phyloP scores from a whole-genome alignment of 345 rosid species.

The Gossypium thurberi region DNA sequence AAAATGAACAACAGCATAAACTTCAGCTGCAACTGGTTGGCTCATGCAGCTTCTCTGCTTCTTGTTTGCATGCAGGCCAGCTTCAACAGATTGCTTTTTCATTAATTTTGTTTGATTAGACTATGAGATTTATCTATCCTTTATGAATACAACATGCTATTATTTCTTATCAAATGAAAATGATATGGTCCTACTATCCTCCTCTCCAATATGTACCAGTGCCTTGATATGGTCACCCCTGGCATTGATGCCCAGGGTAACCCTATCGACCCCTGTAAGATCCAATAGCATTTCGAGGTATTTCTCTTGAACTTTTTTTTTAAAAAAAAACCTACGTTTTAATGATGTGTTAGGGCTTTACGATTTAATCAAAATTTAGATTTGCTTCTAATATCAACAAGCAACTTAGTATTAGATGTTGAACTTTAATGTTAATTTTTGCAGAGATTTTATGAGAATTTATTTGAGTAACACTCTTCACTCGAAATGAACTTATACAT shows the following conservation, averaged over 20 bases:
- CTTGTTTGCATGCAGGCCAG: too few relatives aligned
- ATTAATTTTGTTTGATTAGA: too few relatives aligned
- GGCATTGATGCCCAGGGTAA: conserved; percentile 43
- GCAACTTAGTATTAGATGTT: neutral
- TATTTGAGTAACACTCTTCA: conserved; percentile 38
- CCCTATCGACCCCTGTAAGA: conserved; percentile 50
- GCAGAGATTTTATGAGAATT: conserved; percentile 51
- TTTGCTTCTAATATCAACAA: too few relatives aligned
- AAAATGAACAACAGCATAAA: too few relatives aligned
- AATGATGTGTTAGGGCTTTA: neutral
- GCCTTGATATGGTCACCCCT: conserved; percentile 61
- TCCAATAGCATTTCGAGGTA: conserved; percentile 63
- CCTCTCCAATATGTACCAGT: conserved; percentile 72
- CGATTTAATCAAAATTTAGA: too few relatives aligned
- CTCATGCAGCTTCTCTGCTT: too few relatives aligned
- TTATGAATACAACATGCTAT: too few relatives aligned
- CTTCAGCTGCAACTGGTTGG: too few relatives aligned
- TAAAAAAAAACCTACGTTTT: neutral
- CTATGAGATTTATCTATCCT: too few relatives aligned
- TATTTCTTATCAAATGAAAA: too few relatives aligned
- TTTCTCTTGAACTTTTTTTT: neutral
- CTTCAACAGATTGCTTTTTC: too few relatives aligned
- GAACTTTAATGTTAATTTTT: neutral
- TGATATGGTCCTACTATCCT: conserved; percentile 56
- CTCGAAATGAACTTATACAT: too few relatives aligned